Evolutionary conservation across 73 alveolate genomes (phyloP), one percentile per base, ranked within the genome.

Genomic region (Breviolum minutum): DNA sequence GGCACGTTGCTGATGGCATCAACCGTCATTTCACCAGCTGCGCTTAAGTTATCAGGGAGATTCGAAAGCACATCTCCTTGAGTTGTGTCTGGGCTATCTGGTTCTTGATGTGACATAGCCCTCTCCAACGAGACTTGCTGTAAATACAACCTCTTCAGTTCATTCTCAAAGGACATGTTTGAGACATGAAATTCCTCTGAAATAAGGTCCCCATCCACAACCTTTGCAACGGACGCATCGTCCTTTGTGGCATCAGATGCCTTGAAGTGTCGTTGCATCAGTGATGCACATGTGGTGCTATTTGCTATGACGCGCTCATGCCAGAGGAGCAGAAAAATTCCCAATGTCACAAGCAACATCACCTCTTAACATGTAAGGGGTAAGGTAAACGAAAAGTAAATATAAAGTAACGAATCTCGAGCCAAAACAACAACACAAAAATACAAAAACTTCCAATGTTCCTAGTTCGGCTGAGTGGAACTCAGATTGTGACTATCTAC

Each of bases 21-120:
- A 22, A 16, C 88, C 8, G 88, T 80, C 68, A 12, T 12, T 11
- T 80, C 32, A 6, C 66, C 88, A 80, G 86, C 86, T 11, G 88
- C 88, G 29, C 30, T 17, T 16, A 48, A 27, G 66, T 19, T 30
- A 16, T 80, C 88, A 40, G 88, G 54, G 32, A 80, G 6, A 29
- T 48, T 80, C 40, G 69, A 17, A 8, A 12, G n/a, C 63, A 62
- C 16, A 27, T 77, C 14, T 11, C 63, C 86, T 16, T 22, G 19
- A 9, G 61, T 4, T 13, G 2, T 20, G 26, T 63, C 63, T 12
- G 62, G 12, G 24, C 32, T 66, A 11, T 11, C 19, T 30, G 88
- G 88, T 40, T 80, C 88, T 80, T 80, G 88, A 80, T 48, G 88
- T 9, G 26, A 2, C 30, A 80, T 40, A n/a, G 88, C 32, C 68